Base-by-base conservation (phyloP, 345 rosid species). In the Rhizophora apiculata region DNA sequence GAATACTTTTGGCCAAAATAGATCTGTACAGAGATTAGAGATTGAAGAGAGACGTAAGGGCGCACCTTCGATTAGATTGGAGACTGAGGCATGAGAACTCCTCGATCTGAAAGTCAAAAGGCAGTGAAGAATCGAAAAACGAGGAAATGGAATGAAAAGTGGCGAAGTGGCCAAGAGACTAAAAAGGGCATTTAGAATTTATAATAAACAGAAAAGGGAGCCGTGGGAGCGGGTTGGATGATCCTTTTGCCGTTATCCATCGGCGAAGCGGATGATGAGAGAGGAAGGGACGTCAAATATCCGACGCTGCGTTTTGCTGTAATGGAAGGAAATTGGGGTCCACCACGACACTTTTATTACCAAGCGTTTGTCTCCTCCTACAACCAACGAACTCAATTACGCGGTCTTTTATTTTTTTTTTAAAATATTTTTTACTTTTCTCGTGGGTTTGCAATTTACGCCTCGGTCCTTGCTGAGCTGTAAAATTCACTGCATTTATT, bases 321-420 rank as follows among this genome's bases (percentile, higher is more conserved):
- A 57, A 49, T 36, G 55, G 39, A 66, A 7, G 60, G 19, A 57
- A 57, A 2, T 34, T 60, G 43, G 75, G 74, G 32, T 72, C 68
- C 68, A 43, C 64, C 2, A 48, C 32, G 7, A 34, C 70, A 2
- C 20, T 56, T 39, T 43, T 43, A 8, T 43, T 43, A 43, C 18
- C 16, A 43, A 13, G 49, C 49, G 21, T 64, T 71, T 72, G 69
- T 64, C 75, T 64, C 64, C 75, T 64, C 64, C 32, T 72, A 57
- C 49, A 1, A 3, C 4, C 74, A 62, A 53, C 69, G 67, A 56
- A 48, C 62, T 56, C 43, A 52, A 63, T 43, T 26, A 6, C 24
- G 58, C 64, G 49, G 54, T 19, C 2, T 26, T 13, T n/a, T 54
- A 63, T 43, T 26, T 34, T 11, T 6, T 8, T 34, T 34, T n/a